Evolutionary conservation across 2,329 filamentous ascomycete genomes (phyloP).

Genomic region (Pyricularia sp.): DNA sequence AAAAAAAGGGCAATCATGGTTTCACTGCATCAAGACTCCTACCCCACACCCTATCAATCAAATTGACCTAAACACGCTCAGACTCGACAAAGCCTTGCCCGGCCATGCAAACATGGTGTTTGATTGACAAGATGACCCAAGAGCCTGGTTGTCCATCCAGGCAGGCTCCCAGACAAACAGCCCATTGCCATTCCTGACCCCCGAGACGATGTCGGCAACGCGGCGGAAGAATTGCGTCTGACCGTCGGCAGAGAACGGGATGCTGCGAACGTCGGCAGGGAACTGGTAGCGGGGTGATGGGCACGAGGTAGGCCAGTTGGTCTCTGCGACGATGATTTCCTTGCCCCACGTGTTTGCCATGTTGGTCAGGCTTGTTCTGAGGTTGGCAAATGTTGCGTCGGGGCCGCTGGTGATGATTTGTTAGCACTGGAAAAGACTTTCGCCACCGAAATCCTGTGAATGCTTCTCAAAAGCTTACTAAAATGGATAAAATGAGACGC

Average conservation of each 20-base stretch:
- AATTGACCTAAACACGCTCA: conserved; percentile 6
- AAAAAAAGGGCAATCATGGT: no score
- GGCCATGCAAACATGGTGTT: conserved; percentile 10
- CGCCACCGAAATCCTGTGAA: no score
- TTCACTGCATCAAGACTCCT: no score
- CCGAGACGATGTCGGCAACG: conserved; percentile 46
- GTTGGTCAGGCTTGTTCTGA: conserved; percentile 46
- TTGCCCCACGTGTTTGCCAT: conserved; percentile 56
- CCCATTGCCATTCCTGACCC: conserved; percentile 45
- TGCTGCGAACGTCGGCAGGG: conserved; percentile 46
- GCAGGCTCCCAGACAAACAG: conserved; percentile 60
- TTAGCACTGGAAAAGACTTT: no score
- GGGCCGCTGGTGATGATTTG: conserved; percentile 23
- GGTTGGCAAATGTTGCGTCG: conserved; percentile 45
- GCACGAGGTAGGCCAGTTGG: conserved; percentile 60
- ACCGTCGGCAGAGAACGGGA: conserved; percentile 54
- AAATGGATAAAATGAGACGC: conserved; percentile 67
- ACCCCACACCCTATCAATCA: background rate
- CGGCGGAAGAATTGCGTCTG: conserved; percentile 53
- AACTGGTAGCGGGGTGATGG: conserved; percentile 48
- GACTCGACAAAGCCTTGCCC: conserved; percentile 9
- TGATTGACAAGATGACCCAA: conserved; percentile 11
- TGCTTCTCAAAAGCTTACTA: conserved; percentile 33
- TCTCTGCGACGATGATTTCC: conserved; percentile 59
- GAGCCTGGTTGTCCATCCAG: conserved; percentile 10